phyloP scores from a whole-genome alignment of 495 filamentous ascomycete species.

The Hypoxylon lienhwacheense region DNA sequence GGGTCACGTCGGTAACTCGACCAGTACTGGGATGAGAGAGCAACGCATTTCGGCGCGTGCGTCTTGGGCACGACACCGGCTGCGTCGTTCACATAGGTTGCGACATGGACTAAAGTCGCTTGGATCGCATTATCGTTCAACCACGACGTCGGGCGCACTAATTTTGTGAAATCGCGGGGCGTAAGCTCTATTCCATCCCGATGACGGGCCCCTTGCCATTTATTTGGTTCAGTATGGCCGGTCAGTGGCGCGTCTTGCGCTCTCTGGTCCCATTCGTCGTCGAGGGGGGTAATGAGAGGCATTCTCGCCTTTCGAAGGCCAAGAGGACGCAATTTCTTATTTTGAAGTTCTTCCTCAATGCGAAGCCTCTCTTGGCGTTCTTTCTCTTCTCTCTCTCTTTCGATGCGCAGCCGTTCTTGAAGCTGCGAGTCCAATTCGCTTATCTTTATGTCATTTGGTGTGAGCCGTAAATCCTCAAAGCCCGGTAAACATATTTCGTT shows the following conservation, averaged over 20 bases:
- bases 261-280: conserved; percentile 37
- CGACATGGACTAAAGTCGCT: conserved; percentile 61
- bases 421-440: conserved; percentile 24
- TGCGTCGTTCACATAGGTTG: conserved; percentile 59
- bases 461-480: conserved; percentile 12
- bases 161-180: conserved; percentile 62
- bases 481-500: conserved; percentile 31
- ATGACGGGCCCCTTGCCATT: conserved; percentile 27
- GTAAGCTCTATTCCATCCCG: conserved; percentile 58
- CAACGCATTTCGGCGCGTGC: conserved; percentile 64
- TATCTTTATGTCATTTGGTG: conserved; percentile 24
- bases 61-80: conserved; percentile 48
- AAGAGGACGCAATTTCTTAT: conserved; percentile 18
- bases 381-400: conserved; percentile 22
- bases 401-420: conserved; percentile 30
- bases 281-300: conserved; percentile 37
- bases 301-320: conserved; percentile 30
- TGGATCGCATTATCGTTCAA: conserved; percentile 85
- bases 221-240: conserved; percentile 46
- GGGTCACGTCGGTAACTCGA: conserved; percentile 50
- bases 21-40: conserved; percentile 75
- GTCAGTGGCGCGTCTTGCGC: conserved; percentile 13
- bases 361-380: conserved; percentile 21
- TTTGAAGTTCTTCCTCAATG: conserved; percentile 19
- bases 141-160: conserved; percentile 62